Evolutionary conservation across 202 grass and related monocot genomes (phyloP), one percentile per base, ranked within the genome.

Genomic region (Schoenoplectus triqueter): DNA sequence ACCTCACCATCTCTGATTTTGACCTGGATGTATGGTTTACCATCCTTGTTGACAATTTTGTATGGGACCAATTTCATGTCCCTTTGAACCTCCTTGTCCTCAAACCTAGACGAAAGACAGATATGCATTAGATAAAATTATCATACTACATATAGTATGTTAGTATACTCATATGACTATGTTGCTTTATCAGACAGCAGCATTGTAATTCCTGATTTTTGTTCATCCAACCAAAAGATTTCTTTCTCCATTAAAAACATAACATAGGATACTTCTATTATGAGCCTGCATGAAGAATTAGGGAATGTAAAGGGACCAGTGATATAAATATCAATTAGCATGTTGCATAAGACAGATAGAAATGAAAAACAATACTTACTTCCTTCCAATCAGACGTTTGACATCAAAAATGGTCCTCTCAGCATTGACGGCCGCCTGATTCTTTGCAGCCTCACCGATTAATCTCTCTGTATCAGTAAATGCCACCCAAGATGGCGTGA

Each of bases 1-100:
- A 84, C 80, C 86, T 92, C 94, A 0, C 81, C 81, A 42, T 92
- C 89, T 88, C 22, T 92, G 73, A 93, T 88, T 78, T 89, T 90
- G 84, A 97, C 94, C 85, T 97, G 84, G 14, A 97, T 97, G 84
- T 94, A 94, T 11, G 94, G 94, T 80, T 94, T 92, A 0, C 88
- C 89, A 22, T 94, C 94, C 86, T 87, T 92, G 91, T 97, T 92
- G 13, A 92, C 88, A 51, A 97, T 97, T 85, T 97, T 90, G 88
- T 93, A 97, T 22, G 94, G 94, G 3, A 94, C 89, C 83, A 97
- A 92, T 66, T 93, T 95, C 92, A 93, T 98, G 91, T 98, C 95
- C 80, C 13, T 93, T 90, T 98, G 95, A 10, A 98, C 92, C 21
- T 98, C 95, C 82, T 95, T 95, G 86, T 98, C 95, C 40, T 88